Percentiles rank a stretch among this genome's conserved stretches.
phyloP scores from a whole-genome alignment of 192 early-diverging fungal genomes.

The Rhizoclosmatium globosum region DNA sequence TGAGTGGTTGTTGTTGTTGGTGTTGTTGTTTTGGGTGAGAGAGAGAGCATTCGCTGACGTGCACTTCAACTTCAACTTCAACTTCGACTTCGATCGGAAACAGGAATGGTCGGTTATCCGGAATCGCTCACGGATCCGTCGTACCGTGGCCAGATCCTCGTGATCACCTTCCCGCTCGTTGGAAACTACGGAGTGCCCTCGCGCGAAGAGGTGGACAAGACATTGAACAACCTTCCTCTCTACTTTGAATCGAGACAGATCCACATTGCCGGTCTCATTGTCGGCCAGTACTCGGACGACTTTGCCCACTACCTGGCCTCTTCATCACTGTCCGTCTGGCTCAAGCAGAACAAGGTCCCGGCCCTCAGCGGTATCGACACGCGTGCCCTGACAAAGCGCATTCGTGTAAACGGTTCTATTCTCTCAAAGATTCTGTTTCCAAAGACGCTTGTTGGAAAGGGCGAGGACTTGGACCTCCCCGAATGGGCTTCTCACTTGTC shows the following conservation, averaged over 20 bases:
- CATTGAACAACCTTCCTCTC: slow-evolving; percentile 86
- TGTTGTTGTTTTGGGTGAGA: neutral
- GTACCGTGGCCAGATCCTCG: slow-evolving; percentile 97
- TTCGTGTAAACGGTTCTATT: slow-evolving; percentile 86
- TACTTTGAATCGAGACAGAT: slow-evolving; percentile 97
- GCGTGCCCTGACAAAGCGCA: slow-evolving; percentile 96
- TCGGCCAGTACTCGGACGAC: slow-evolving; percentile 91
- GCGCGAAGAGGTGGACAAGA: slow-evolving; percentile 80
- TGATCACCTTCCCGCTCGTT: slow-evolving; percentile 96
- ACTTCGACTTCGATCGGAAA: neutral
- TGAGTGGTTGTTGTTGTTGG: slow-evolving; percentile 44
- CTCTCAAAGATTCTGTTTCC: slow-evolving; percentile 94
- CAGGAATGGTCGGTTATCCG: slow-evolving; percentile 98
- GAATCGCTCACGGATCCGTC: slow-evolving; percentile 98
- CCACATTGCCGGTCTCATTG: slow-evolving; percentile 91
- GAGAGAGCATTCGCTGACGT: neutral
- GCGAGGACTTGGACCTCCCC: slow-evolving; percentile 14
- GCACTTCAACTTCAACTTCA: neutral
- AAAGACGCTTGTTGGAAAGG: slow-evolving; percentile 45
- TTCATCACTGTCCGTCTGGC: slow-evolving; percentile 86
- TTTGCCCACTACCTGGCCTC: slow-evolving; percentile 92
- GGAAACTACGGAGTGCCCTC: slow-evolving; percentile 99
- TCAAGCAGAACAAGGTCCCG: slow-evolving; percentile 91
- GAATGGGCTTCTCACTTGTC: slow-evolving; percentile 61
- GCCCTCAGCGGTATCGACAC: slow-evolving; percentile 97